A percentile compares a stretch with the other conserved stretches of the same genome.
Evolutionary conservation across 2,329 filamentous ascomycete species (phyloP).

Genomic region (Periconia macrospinosa): DNA sequence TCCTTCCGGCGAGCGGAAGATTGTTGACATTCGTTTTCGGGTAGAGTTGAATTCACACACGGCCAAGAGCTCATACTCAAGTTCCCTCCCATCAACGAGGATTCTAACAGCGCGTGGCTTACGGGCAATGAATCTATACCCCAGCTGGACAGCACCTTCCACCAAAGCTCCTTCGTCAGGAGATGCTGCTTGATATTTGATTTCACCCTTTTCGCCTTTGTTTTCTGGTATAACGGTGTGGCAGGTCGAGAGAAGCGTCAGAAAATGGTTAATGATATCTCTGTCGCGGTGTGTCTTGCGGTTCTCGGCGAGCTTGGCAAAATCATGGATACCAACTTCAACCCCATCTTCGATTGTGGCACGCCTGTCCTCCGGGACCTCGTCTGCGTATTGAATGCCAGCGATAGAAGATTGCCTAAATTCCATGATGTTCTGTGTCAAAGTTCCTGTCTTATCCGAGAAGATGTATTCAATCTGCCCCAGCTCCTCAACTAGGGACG

Average conservation of each 20-base stretch:
- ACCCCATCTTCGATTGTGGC: constrained; percentile 76
- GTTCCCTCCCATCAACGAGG: constrained; percentile 67
- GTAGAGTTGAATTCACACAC: constrained; percentile 99
- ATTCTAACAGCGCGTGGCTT: constrained; percentile 89
- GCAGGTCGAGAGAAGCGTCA: constrained; percentile 83
- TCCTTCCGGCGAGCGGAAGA: constrained; percentile 94
- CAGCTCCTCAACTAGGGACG: constrained; percentile 92
- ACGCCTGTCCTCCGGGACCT: constrained; percentile 86
- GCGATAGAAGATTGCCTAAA: constrained; percentile 94
- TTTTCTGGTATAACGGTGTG: constrained; percentile 97
- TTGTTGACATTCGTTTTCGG: constrained; percentile 95
- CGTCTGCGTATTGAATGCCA: constrained; percentile 90
- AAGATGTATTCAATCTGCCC: constrained; percentile 99
- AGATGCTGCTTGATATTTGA: constrained; percentile 98
- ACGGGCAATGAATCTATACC: constrained; percentile 87
- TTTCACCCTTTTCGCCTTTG: constrained; percentile 75
- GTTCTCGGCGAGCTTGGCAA: constrained; percentile 74
- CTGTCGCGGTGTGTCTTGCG: constrained; percentile 61
- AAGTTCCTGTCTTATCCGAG: constrained; percentile 94
- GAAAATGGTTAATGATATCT: constrained; percentile 77
- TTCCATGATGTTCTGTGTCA: constrained; percentile 99
- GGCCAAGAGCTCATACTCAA: constrained; percentile 86
- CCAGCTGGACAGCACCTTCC: constrained; percentile 80
- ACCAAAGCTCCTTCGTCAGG: constrained; percentile 97
- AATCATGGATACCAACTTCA: constrained; percentile 81